Evolutionary conservation across 2,329 filamentous ascomycete genomes (phyloP), one percentile per base, ranked within the genome.

Genomic region (Trichoderma aggressivum): DNA sequence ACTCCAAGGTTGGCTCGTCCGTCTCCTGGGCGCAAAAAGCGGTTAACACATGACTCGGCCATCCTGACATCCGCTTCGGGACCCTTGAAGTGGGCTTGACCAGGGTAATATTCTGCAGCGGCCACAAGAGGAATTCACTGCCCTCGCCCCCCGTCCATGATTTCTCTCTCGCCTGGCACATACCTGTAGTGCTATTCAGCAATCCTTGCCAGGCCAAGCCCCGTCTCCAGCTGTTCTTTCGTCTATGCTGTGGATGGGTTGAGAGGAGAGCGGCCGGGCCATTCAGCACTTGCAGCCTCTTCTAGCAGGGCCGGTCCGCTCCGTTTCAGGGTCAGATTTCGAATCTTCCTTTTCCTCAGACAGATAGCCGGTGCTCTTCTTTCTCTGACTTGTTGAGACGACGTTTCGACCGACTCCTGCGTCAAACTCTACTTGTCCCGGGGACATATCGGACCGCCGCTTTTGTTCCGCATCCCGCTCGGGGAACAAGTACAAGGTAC

Each of bases 31-130:
- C 66, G 66, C 66, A 61, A 69, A 61, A 61, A 47, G 66, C 66
- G 21, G 66, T 58, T 69, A 69, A 69, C 58, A 50, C 66, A 60
- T 69, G 66, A 69, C 66, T 69, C 66, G 66, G 66, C 16, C 28
- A 30, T 61, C 39, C 30, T 61, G 30, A 47, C 66, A 61, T 60
- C 65, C 65, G 64, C 64, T 60, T 60, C 30, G 55, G 65, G 65
- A 43, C 36, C 39, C 56, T 69, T 47, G 66, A 61, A 69, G 66
- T 61, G 66, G 66, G n/a, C 65, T 50, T 43, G 56, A 60, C 56
- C 28, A 53, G 66, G 66, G 66, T 69, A 21, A 61, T 53, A 60
- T 34, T 61, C 56, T 53, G 47, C 63, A 24, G 60, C 16, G 36
- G 28, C 66, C 55, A 61, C n/a, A 60, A 69, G 66, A 60, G 43